Base-by-base conservation (phyloP, 73 alveolate genomes). In the Stentor roeselii region DNA sequence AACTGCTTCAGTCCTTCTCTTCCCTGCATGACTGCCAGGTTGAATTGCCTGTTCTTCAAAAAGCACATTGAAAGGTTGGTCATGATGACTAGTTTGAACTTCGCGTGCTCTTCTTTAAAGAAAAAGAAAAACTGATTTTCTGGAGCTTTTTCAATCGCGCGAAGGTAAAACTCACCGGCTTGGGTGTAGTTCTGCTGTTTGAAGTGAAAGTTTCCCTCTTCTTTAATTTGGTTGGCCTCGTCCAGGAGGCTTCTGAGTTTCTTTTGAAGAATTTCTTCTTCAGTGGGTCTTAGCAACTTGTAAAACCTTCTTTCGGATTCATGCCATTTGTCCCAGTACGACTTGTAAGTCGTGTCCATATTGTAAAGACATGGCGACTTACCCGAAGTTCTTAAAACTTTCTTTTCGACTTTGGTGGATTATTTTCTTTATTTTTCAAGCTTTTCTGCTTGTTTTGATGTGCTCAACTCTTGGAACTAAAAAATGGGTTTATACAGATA, bases 31-130 rank as follows among this genome's bases (percentile, higher is more conserved):
- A 21, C 34, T 67, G 80, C 80, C 21, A 11, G 21, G 0, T 67
- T 40, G 41, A 15, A 67, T 14, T 1, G 14, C 34, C 34, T 27
- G n/a, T n/a, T 21, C 41, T 32, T 67, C 2, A 67, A n/a, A 34
- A 67, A 67, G 27, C 41, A 21, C n/a, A 67, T 21, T n/a, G 80
- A 21, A 21, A 67, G 42, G 34, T 67, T 67, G 37, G n/a, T 67
- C 34, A 67, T 67, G 21, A 67, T 34, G 27, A 40, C n/a, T 40
- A 67, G 34, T 67, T 67, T 67, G 80, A 67, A 34, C 37, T 67
- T 67, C 41, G n/a, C 41, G 2, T 67, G 34, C 21, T 67, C 80
- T 67, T 67, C 80, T n/a, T 67, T 67, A 15, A 67, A 67, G 34
- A 14, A 40, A 21, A 15, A 27, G 21, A 27, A 14, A 67, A 67